These are phyloP conservation scores for Podospora fimiseda DNA, from an alignment of 495 filamentous ascomycete genomes.

Conservation along the genomic window DNA sequence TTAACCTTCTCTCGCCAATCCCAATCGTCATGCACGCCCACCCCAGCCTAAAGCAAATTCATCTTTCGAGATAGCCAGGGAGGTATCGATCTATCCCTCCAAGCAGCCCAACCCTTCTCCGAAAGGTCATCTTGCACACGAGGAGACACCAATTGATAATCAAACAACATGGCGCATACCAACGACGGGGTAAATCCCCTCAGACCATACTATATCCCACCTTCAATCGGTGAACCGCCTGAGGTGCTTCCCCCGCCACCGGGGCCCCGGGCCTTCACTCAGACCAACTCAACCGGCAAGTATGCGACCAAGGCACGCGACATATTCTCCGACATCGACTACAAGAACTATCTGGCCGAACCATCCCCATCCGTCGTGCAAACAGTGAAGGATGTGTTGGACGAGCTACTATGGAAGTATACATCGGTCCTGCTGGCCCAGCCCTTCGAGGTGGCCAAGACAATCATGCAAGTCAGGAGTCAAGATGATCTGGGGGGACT, in stretches of 20 bases:
- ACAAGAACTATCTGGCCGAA: conserved; percentile 77
- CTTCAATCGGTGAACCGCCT: conserved; percentile 58
- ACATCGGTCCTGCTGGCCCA: conserved; percentile 77
- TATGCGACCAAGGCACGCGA: conserved; percentile 75
- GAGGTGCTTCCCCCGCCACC: conserved; percentile 29
- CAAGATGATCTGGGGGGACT: conserved; percentile 43
- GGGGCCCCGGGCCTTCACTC: conserved; percentile 39
- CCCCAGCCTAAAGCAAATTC: neutral
- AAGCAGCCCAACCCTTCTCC: neutral
- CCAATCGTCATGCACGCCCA: conserved; percentile 7
- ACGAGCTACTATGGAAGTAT: conserved; percentile 83
- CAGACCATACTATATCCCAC: conserved; percentile 89
- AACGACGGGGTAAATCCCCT: conserved; percentile 74
- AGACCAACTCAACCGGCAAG: conserved; percentile 42
- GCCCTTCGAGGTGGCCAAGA: conserved; percentile 96
- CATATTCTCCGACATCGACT: conserved; percentile 81
- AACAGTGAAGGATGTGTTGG: conserved; percentile 62
- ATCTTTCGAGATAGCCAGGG: conserved; percentile 1
- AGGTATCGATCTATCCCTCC: conserved; percentile 4
- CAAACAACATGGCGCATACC: conserved; percentile 36
- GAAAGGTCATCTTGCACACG: conserved; percentile 13
- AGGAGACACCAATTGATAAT: neutral
- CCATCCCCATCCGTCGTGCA: conserved; percentile 66
- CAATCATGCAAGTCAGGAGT: conserved; percentile 69
- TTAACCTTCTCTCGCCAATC: conserved; percentile 17